phyloP scores from a whole-genome alignment of 2,329 filamentous ascomycete genomes.

The Magnaporthiopsis poae region DNA sequence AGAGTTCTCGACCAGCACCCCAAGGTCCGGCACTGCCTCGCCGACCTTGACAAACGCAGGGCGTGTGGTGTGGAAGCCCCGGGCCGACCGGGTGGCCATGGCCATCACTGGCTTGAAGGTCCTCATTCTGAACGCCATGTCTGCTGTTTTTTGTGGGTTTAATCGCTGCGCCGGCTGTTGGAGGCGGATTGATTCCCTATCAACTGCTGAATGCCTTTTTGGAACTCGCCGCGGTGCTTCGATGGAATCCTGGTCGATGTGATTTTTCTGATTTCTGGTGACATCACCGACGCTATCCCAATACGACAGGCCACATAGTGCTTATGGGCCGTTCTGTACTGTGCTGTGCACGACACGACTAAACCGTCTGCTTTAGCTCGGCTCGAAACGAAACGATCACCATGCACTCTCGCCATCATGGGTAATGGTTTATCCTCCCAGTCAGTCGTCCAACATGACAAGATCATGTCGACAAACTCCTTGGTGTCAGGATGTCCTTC shows the following conservation, averaged over 20 bases:
- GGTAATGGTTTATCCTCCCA: no score
- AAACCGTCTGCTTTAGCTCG: no score
- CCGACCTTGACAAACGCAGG: slow-evolving; percentile 62
- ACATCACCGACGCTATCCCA: neutral
- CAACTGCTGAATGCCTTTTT: neutral
- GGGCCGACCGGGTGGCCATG: slow-evolving; percentile 11
- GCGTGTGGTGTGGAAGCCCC: slow-evolving; percentile 55
- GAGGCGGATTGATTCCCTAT: neutral
- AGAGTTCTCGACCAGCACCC: slow-evolving; percentile 72
- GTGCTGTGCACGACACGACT: neutral
- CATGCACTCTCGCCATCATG: no score
- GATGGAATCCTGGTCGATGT: neutral
- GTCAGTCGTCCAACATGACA: no score
- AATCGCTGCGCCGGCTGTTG: neutral
- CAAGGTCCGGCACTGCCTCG: slow-evolving; percentile 66
- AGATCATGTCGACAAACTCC: no score
- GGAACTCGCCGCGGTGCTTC: neutral
- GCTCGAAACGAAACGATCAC: no score
- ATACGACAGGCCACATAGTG: neutral
- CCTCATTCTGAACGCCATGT: slow-evolving; percentile 5
- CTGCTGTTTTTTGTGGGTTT: neutral
- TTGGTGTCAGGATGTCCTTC: no score
- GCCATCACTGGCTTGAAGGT: slow-evolving; percentile 6
- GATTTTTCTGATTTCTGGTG: neutral
- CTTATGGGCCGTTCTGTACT: neutral